These are phyloP conservation scores for Sphaerulina musiva DNA, from an alignment of 2,329 filamentous ascomycete genomes.

Conservation along the genomic window DNA sequence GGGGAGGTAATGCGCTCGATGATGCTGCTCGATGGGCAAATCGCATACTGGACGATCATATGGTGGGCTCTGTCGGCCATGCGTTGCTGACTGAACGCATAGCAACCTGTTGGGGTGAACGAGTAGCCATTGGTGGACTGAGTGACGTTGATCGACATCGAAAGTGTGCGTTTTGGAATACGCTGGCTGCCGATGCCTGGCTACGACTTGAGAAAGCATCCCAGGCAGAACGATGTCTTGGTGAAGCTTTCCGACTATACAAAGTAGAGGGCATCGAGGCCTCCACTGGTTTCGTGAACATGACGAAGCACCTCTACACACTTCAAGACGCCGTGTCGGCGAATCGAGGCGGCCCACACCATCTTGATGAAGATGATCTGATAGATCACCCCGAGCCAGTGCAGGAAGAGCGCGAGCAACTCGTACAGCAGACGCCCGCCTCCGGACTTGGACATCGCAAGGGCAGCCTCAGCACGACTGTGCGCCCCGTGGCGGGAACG, in stretches of 20 bases:
- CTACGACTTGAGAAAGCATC: constrained; percentile 66
- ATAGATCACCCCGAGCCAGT: constrained; percentile 30
- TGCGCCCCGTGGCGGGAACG: constrained; percentile 16
- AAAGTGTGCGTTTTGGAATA: constrained; percentile 85
- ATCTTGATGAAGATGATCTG: constrained; percentile 32
- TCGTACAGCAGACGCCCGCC: constrained; percentile 18
- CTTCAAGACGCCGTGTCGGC: constrained; percentile 57
- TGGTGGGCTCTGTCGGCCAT: constrained; percentile 69
- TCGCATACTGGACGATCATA: constrained; percentile 68
- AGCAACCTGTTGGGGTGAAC: constrained; percentile 73
- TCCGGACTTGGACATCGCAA: constrained; percentile 37
- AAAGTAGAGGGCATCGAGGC: constrained; percentile 13
- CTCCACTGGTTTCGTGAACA: constrained; percentile 42
- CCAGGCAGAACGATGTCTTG: constrained; percentile 71
- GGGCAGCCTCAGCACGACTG: constrained; percentile 38
- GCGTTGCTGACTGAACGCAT: constrained; percentile 81
- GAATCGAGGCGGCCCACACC: constrained; percentile 31
- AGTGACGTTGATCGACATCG: constrained; percentile 65
- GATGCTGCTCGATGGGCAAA: constrained; percentile 82
- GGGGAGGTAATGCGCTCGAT: constrained; percentile 73
- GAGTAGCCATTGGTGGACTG: constrained; percentile 57
- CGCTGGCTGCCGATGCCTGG: constrained; percentile 80
- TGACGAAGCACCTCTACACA: constrained; percentile 59
- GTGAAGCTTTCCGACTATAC: constrained; percentile 57
- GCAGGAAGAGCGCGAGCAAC: constrained; percentile 34